Percentiles rank a stretch among this genome's conserved stretches.
These are phyloP conservation scores for Nigrospora osmanthi DNA, from an alignment of 2,329 filamentous ascomycete genomes.

Conservation along the genomic window DNA sequence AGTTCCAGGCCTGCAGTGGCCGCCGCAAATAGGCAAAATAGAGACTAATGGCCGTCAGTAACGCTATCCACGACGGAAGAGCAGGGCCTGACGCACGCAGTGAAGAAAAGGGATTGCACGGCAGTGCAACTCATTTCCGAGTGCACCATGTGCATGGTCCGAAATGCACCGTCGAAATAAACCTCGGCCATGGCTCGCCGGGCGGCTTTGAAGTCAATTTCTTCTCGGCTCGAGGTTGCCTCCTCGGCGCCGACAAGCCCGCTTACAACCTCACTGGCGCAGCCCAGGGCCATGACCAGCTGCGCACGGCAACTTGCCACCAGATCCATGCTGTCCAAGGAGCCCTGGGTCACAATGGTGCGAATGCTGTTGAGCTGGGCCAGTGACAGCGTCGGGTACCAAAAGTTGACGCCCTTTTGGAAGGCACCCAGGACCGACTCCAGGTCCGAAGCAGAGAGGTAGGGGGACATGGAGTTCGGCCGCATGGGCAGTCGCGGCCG, in stretches of 20 bases:
- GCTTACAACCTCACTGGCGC: slow-evolving; percentile 30
- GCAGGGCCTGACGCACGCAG: slow-evolving; percentile 27
- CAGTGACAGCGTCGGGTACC: slow-evolving; percentile 42
- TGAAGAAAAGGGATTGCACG: slow-evolving; percentile 41
- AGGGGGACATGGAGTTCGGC: slow-evolving; percentile 29
- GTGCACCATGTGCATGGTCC: slow-evolving; percentile 35
- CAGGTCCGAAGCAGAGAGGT: slow-evolving; percentile 31
- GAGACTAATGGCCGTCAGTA: slow-evolving; percentile 18
- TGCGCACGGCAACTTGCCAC: slow-evolving; percentile 33
- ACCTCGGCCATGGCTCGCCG: slow-evolving; percentile 4
- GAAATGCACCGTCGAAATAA: slow-evolving; percentile 36
- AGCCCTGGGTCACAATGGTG: slow-evolving; percentile 21
- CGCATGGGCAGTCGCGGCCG: slow-evolving; percentile 26
- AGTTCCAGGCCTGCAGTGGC: slow-evolving; percentile 44
- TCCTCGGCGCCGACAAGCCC: slow-evolving; percentile 14
- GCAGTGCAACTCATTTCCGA: slow-evolving; percentile 36
- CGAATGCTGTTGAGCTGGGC: slow-evolving; percentile 25
- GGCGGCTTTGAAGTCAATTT: slow-evolving; percentile 1
- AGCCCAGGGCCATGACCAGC: slow-evolving; percentile 39
- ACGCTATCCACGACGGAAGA: background rate
- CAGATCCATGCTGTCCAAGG: slow-evolving; percentile 23
- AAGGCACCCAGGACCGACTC: slow-evolving; percentile 34
- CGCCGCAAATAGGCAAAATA: slow-evolving; percentile 42
- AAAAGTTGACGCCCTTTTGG: slow-evolving; percentile 40
- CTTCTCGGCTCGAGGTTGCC: background rate